Conservation (phyloP, 2,329 filamentous ascomycete genomes). For the Fusarium sp. region DNA sequence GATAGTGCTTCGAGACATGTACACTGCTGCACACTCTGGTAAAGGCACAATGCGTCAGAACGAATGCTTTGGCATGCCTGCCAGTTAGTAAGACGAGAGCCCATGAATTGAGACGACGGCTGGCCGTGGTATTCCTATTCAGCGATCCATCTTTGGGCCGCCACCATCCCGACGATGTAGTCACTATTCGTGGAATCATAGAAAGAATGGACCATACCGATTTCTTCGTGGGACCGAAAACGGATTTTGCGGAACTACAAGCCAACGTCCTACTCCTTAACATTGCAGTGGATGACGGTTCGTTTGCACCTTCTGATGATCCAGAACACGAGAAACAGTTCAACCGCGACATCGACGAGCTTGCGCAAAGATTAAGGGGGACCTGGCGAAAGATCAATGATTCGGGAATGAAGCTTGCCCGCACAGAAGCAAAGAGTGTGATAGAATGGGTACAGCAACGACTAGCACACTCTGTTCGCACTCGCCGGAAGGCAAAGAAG, state of each 20-base stretch:
- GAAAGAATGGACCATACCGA: conserved; percentile 59
- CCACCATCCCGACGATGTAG: conserved; percentile 54
- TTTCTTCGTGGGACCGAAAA: conserved; percentile 65
- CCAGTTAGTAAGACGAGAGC: conserved; percentile 61
- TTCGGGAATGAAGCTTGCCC: conserved; percentile 75
- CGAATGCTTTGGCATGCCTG: conserved; percentile 68
- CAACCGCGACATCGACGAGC: conserved; percentile 75
- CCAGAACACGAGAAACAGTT: conserved; percentile 61
- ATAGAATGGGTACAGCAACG: conserved; percentile 81
- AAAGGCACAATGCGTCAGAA: conserved; percentile 62
- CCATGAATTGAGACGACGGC: conserved; percentile 71
- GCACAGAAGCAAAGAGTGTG: conserved; percentile 80
- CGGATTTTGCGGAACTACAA: conserved; percentile 75
- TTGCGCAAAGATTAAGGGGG: conserved; percentile 69
- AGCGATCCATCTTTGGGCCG: conserved; percentile 57
- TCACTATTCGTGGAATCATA: conserved; percentile 58
- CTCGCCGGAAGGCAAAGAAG: conserved; percentile 65
- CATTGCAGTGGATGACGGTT: conserved; percentile 75
- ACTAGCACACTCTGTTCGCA: conserved; percentile 76
- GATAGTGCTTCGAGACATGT: conserved; percentile 63
- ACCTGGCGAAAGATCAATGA: conserved; percentile 75
- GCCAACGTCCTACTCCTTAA: conserved; percentile 77
- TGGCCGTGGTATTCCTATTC: conserved; percentile 74
- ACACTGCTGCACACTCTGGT: conserved; percentile 60
- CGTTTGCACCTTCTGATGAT: conserved; percentile 44